These are phyloP conservation scores for Colletotrichum graminicola DNA, from an alignment of 2,329 filamentous ascomycete genomes.

Conservation along the genomic window DNA sequence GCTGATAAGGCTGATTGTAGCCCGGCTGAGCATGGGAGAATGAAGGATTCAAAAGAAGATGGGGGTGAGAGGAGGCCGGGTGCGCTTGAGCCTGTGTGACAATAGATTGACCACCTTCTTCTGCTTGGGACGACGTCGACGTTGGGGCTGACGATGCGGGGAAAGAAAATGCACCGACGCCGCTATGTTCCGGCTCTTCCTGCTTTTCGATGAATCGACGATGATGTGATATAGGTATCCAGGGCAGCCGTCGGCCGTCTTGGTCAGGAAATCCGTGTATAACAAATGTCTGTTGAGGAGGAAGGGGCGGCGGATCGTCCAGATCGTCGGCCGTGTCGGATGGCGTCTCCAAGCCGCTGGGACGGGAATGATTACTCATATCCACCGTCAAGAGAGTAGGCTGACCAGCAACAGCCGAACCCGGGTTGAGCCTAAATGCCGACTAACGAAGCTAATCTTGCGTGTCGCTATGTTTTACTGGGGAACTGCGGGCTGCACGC, in stretches of 20 bases:
- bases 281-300: constrained; percentile 4
- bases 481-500: not conserved
- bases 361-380: constrained; percentile 40
- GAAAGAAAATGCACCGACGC: not conserved
- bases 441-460: constrained; percentile 32
- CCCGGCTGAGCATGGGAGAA: constrained; percentile 4
- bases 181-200: not conserved
- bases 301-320: constrained; percentile 23
- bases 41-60: constrained; percentile 6
- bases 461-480: not conserved
- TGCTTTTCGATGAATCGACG: constrained; percentile 15
- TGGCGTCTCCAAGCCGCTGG: constrained; percentile 29
- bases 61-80: not conserved
- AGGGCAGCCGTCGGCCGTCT: constrained; percentile 3
- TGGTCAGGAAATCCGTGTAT: not conserved
- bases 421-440: constrained; percentile 7
- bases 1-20: not conserved
- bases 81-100: not conserved
- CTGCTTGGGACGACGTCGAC: not conserved
- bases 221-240: constrained; percentile 1
- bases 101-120: not conserved
- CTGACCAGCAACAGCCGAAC: not conserved
- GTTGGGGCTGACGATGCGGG: not conserved
- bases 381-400: constrained; percentile 19
- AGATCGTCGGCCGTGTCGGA: constrained; percentile 26